phyloP scores from a whole-genome alignment of 2,329 filamentous ascomycete species.

The Sphaerulina musiva region DNA sequence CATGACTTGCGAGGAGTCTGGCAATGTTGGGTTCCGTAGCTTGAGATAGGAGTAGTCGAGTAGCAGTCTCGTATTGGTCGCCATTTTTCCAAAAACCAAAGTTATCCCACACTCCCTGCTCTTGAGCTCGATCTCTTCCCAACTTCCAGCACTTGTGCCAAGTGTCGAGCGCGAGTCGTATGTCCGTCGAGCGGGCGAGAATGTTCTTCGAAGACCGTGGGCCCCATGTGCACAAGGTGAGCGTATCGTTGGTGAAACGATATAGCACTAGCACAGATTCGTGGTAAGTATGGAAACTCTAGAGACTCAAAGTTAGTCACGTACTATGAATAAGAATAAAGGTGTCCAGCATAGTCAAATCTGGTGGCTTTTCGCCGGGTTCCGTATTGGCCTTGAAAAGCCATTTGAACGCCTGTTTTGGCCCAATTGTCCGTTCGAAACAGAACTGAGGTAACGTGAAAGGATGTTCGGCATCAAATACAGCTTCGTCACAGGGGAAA shows the following conservation, averaged over 20 bases:
- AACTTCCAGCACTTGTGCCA: slow-evolving; percentile 14
- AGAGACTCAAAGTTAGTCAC: background rate
- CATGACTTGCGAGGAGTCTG: slow-evolving; percentile 6
- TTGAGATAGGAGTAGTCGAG: slow-evolving; percentile 10
- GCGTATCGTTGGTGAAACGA: slow-evolving; percentile 6
- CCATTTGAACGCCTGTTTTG: slow-evolving; percentile 7
- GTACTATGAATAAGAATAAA: slow-evolving; percentile 16
- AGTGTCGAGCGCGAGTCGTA: slow-evolving; percentile 8
- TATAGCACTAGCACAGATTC: slow-evolving; percentile 8
- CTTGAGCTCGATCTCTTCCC: slow-evolving; percentile 4
- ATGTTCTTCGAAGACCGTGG: background rate
- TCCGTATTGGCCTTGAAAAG: background rate
- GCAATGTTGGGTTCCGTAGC: slow-evolving; percentile 1
- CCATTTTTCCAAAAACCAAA: slow-evolving; percentile 15
- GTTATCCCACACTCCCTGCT: slow-evolving; percentile 5
- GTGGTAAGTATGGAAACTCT: background rate
- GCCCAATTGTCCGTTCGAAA: slow-evolving; percentile 4
- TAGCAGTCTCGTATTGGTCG: slow-evolving; percentile 16
- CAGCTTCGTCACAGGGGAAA: slow-evolving; percentile 9
- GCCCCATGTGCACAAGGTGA: background rate
- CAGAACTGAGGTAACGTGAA: slow-evolving; percentile 11
- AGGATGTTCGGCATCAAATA: slow-evolving; percentile 13
- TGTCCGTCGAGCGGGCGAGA: background rate
- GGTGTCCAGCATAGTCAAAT: slow-evolving; percentile 15
- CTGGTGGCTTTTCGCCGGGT: background rate